These are phyloP conservation scores for Rhinocladiella mackenziei DNA, from an alignment of 2,329 filamentous ascomycete genomes.

Conservation along the genomic window DNA sequence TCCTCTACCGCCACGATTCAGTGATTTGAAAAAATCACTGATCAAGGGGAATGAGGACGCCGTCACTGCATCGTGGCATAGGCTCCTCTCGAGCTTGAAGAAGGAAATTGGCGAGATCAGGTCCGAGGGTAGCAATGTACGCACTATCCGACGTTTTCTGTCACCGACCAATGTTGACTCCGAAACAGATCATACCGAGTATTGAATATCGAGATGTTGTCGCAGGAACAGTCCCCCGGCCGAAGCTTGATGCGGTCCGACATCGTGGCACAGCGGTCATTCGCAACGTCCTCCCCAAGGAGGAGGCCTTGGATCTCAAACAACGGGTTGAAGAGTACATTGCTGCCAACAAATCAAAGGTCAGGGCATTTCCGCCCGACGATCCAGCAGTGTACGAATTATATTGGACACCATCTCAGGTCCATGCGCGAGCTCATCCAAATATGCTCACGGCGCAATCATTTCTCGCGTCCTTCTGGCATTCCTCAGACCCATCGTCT, in stretches of 20 bases:
- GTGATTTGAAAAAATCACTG: slow-evolving; percentile 38
- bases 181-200: slow-evolving; percentile 40
- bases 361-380: slow-evolving; percentile 60
- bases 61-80: slow-evolving; percentile 41
- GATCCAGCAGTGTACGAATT: slow-evolving; percentile 70
- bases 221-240: slow-evolving; percentile 35
- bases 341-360: slow-evolving; percentile 50
- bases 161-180: neutral
- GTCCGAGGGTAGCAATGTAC: slow-evolving; percentile 40
- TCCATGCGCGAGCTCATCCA: slow-evolving; percentile 63
- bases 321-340: slow-evolving; percentile 63
- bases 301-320: slow-evolving; percentile 63
- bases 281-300: slow-evolving; percentile 60
- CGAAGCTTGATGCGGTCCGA: slow-evolving; percentile 49
- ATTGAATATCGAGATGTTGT: slow-evolving; percentile 42
- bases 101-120: slow-evolving; percentile 42
- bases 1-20: slow-evolving; percentile 42
- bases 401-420: slow-evolving; percentile 69
- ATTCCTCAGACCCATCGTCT: slow-evolving; percentile 45
- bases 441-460: slow-evolving; percentile 59
- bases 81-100: slow-evolving; percentile 40
- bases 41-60: slow-evolving; percentile 41
- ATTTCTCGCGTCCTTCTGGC: slow-evolving; percentile 63
- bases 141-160: no score
- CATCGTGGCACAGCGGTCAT: slow-evolving; percentile 63